Conservation (phyloP, 2,329 filamentous ascomycete species). For the Fusarium torreyae region DNA sequence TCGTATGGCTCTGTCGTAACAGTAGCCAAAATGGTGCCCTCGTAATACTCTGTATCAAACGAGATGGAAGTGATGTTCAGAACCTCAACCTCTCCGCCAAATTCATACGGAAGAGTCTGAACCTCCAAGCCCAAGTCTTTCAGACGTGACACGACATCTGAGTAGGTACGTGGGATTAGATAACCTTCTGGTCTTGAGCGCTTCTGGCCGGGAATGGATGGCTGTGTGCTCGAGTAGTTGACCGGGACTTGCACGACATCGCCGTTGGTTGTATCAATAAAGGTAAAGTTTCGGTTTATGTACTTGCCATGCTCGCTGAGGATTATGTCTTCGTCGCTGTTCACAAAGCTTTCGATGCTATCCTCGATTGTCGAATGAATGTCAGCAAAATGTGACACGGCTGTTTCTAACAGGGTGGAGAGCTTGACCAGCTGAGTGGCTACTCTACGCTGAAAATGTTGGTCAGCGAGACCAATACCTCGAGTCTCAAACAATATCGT, state of each 20-base stretch:
- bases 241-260: neutral
- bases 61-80: slow-evolving; percentile 4
- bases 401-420: neutral
- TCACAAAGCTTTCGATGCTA: neutral
- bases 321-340: neutral
- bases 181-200: slow-evolving; percentile 1
- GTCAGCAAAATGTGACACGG: neutral
- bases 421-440: slow-evolving; percentile 4
- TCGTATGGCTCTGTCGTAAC: neutral
- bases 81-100: neutral
- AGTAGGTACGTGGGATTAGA: neutral
- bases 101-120: neutral
- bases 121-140: neutral
- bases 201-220: neutral
- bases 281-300: neutral
- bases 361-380: neutral
- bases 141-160: neutral
- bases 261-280: slow-evolving; percentile 1
- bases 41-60: neutral
- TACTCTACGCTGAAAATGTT: slow-evolving; percentile 2
- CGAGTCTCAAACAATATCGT: neutral
- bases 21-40: neutral
- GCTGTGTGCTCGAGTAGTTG: slow-evolving; percentile 5
- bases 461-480: neutral
- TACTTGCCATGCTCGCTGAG: neutral